Evolutionary conservation across 2,329 filamentous ascomycete species (phyloP), one percentile per base, ranked within the genome.

Genomic region (Cladosporium austrohemisphaericum): DNA sequence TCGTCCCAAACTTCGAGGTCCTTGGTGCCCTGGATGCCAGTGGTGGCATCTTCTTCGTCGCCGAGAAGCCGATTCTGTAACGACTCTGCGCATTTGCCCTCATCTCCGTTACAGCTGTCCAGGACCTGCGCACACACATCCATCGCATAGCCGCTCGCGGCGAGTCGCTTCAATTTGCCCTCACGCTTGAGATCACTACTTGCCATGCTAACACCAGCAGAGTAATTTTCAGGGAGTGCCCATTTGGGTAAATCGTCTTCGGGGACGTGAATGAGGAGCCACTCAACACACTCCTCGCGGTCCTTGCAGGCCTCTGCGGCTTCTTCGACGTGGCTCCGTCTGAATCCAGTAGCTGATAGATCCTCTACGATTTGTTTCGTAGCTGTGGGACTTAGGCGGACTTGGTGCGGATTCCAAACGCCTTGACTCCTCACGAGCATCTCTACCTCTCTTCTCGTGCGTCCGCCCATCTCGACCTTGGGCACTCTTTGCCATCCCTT

Each of bases 191-290:
- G 68, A 64, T 96, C 86, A 5, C 84, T 86, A 43, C 86, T 86
- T 1, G 84, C 92, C 55, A 98, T 84, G 36, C 85, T 89, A 20
- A 97, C 84, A 18, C 93, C 93, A 22, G 91, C 92, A 9, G 87
- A 84, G 66, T 98, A 98, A 53, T 84, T 87, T 68, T 94, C 91
- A 0, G 93, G 93, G 33, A 98, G 73, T 59, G 88, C 88, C 90
- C 92, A 97, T 5, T 80, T 76, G 1, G 93, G 93, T n/a, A 97
- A 73, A 61, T 97, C 93, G 64, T 98, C 93, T 65, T 98, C 93
- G 1, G 93, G 93, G 2, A 98, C 90, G 68, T 98, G 92, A 44
- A 97, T 91, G 41, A 98, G 78, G 13, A 98, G 77, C 93, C 93
- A 98, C 66, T 97, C 92, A 2, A 98, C 76, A 13, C 89, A 85